Evolutionary conservation across 257 asterid species (phyloP), one percentile per base, ranked within the genome.

Genomic region (Misopates orontium): DNA sequence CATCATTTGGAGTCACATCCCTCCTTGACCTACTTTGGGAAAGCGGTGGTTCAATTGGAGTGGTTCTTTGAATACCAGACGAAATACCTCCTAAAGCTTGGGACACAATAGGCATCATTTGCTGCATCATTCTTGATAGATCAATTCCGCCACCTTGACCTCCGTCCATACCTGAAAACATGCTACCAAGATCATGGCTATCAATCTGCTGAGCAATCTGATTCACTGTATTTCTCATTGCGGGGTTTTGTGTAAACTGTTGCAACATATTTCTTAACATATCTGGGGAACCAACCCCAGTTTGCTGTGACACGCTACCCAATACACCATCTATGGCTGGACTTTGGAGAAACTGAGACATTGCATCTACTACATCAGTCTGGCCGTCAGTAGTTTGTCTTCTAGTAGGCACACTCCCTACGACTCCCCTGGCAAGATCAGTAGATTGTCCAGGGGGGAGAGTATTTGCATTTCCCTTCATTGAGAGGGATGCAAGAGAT

Each of bases 21-120:
- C 84, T 73, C 66, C 73, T 70, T 2, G 77, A 50, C 58, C 80
- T 64, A 64, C 79, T 67, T 49, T 47, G 81, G 2, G 66, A 40
- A 20, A 22, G 60, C 62, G 42, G 67, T 11, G 73, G 73, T 68
- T 71, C 88, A 31, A 47, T 23, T 22, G 79, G 51, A 62, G 79
- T 75, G 21, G 32, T 42, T 54, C 64, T 57, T 31, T 70, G 83
- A 78, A 89, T 59, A 49, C 57, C 32, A 47, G 95, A 51, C 8
- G 97, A 74, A 36, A 62, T 48, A 20, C 95, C 93, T 44, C 97
- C 88, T 42, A 94, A 80, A 20, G 96, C 96, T 73, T 85, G 91
- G 44, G 96, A 84, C 56, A 94, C 97, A 67, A 94, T 78, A 25
- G 99, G 99, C 96, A 94, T 86, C 98, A 90, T 90, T 72, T 94